Evolutionary conservation across 73 alveolate species (phyloP).

Genomic region (Symbiodinium natans): DNA sequence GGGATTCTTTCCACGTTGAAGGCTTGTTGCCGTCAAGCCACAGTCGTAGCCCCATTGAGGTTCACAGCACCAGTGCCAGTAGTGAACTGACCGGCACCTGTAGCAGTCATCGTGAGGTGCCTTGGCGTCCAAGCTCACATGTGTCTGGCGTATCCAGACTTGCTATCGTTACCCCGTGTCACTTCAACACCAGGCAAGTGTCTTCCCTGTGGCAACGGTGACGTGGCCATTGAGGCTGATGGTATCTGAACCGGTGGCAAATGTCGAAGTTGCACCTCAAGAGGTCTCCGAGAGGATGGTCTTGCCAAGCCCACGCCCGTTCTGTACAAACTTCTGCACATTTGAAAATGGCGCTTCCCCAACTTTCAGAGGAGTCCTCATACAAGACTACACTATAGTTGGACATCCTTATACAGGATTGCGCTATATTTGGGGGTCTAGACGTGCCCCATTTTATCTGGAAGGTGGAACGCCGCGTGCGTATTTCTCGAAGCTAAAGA

Average conservation of each 20-base stretch:
- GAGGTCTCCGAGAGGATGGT: too few relatives aligned
- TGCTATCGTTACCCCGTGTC: background rate
- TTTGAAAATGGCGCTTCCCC: too few relatives aligned
- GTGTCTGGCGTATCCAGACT: background rate
- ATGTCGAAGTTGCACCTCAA: constrained; percentile 20
- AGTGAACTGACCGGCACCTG: constrained; percentile 27
- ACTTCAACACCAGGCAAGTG: background rate
- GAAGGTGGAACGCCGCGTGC: too few relatives aligned
- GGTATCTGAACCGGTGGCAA: constrained; percentile 41
- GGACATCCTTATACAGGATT: too few relatives aligned
- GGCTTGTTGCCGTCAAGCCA: background rate
- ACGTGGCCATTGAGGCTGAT: constrained; percentile 37
- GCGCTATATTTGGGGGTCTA: too few relatives aligned
- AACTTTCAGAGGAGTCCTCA: too few relatives aligned
- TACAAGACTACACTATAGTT: too few relatives aligned
- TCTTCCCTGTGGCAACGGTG: constrained; percentile 21
- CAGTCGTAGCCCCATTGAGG: constrained; percentile 27
- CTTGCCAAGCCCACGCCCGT: too few relatives aligned
- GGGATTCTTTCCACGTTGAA: too few relatives aligned
- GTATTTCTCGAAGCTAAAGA: too few relatives aligned
- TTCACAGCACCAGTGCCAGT: constrained; percentile 47
- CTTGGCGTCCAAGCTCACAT: background rate
- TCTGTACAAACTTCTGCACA: too few relatives aligned
- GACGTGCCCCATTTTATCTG: too few relatives aligned
- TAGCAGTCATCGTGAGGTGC: background rate